Conservation (phyloP, 1,284 basidiomycete species). For the Grifola frondosa region DNA sequence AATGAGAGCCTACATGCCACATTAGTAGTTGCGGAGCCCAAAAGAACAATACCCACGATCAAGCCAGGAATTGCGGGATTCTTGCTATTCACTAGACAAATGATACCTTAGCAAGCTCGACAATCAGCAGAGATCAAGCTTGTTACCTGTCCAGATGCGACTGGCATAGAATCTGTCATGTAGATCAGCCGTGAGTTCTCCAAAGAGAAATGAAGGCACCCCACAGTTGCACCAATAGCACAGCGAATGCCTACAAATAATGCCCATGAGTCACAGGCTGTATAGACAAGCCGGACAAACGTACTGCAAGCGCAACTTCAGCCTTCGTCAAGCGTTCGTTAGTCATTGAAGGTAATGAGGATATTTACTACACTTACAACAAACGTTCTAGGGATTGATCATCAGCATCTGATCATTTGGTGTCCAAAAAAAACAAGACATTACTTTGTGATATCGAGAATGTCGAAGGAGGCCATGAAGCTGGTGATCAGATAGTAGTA, state of each 20-base stretch:
- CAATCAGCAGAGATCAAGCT: neutral
- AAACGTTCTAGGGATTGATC: slow-evolving; percentile 33
- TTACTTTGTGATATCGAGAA: slow-evolving; percentile 37
- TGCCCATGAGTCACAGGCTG: neutral
- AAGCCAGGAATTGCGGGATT: slow-evolving; percentile 12
- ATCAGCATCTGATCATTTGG: slow-evolving; percentile 3
- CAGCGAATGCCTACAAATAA: slow-evolving; percentile 28
- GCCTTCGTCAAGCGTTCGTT: slow-evolving; percentile 30
- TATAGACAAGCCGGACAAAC: slow-evolving; percentile 6
- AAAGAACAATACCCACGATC: slow-evolving; percentile 13
- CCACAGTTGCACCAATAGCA: slow-evolving; percentile 36
- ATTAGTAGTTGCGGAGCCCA: too few species aligned
- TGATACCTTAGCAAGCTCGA: neutral
- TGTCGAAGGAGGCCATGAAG: slow-evolving; percentile 32
- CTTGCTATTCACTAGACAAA: slow-evolving; percentile 13
- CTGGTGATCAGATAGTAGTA: slow-evolving; percentile 39
- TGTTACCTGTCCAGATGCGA: slow-evolving; percentile 34
- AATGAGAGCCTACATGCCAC: slow-evolving; percentile 8
- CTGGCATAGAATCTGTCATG: slow-evolving; percentile 33
- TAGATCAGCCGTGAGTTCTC: neutral
- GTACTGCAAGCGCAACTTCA: slow-evolving; percentile 35
- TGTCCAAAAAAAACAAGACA: slow-evolving; percentile 1
- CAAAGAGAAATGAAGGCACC: slow-evolving; percentile 4
- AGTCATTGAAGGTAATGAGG: slow-evolving; percentile 3
- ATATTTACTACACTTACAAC: slow-evolving; percentile 30